Conservation (phyloP, 192 early-diverging fungal genomes). For the Helicostylum pulchrum region DNA sequence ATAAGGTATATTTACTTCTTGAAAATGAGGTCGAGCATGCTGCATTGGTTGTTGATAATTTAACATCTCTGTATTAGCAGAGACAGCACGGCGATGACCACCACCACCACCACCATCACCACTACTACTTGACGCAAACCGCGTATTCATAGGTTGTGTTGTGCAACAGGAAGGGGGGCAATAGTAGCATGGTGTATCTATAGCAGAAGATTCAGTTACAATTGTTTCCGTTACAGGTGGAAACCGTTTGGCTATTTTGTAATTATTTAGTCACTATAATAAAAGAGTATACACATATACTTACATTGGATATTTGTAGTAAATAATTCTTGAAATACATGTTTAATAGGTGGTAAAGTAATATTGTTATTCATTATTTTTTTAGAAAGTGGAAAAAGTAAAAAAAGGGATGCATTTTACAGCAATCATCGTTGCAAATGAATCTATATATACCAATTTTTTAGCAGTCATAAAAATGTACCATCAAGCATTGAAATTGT, state of each 20-base stretch:
- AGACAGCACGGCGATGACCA: conserved; percentile 6
- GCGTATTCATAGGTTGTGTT: background rate
- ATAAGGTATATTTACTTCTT: background rate
- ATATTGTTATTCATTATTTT: conserved; percentile 5
- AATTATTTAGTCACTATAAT: background rate
- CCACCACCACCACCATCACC: background rate
- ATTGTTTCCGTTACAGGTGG: background rate
- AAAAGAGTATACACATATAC: background rate
- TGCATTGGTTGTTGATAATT: conserved; percentile 1
- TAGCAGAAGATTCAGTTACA: background rate
- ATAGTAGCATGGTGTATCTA: background rate
- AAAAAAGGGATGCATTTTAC: background rate
- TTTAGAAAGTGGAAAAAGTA: background rate
- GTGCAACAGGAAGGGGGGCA: background rate
- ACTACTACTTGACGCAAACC: background rate
- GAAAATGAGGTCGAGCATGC: background rate
- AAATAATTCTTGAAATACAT: conserved; percentile 8
- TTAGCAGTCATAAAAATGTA: too few relatives aligned
- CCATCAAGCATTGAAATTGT: too few relatives aligned
- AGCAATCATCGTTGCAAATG: too few relatives aligned
- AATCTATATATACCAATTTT: too few relatives aligned
- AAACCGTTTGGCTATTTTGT: background rate
- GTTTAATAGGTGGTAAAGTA: conserved; percentile 11
- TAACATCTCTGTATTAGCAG: background rate
- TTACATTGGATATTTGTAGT: background rate